Evolutionary conservation across 805 yeast genomes (phyloP), one percentile per base, ranked within the genome.

Genomic region (Yarrowia phangngaensis): DNA sequence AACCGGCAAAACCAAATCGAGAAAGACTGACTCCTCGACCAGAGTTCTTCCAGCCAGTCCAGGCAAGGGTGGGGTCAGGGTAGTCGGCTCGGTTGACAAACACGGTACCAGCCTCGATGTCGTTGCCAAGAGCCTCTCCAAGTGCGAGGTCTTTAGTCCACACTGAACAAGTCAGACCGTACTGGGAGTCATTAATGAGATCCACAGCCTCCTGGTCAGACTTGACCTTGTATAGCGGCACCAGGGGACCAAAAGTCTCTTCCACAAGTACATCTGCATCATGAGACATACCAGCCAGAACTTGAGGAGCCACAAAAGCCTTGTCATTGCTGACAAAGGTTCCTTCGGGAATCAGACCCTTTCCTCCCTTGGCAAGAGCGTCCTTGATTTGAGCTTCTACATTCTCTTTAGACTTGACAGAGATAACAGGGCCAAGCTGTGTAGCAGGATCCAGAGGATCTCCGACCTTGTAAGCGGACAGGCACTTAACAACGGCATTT

Each of bases 181-280:
- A 84, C 51, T 76, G 78, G 29, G 88, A 74, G 65, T 81, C 80
- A 67, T 87, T 87, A 55, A 92, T 89, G 67, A 74, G 70, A 46
- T 68, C 71, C 53, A 87, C 71, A 45, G 80, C 89, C 66, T 86
- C 94, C 55, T 83, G 90, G 54, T 77, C 75, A 41, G 83, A 72
- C 57, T 70, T 71, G 64, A 86, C 86, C 66, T 83, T 82, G 60
- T 81, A 69, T 50, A 84, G 75, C 31, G 92, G 80, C 55, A 83
- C 79, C 53, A 87, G 86, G 17, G 95, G 95, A 52, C 95, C 95
- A 60, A 87, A 87, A 56, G 88, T 84, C 71, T 87, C 95, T 60
- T 84, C 94, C 57, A 71, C 72, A 53, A 83, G 85, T 60, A 87
- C 75, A 58, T 70, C 67, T 6, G 51, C 38, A 58, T 76, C 68